A percentile compares a stretch with the other conserved stretches of the same genome.
phyloP scores from a whole-genome alignment of 2,329 filamentous ascomycete species.

The Aureobasidium sp. region DNA sequence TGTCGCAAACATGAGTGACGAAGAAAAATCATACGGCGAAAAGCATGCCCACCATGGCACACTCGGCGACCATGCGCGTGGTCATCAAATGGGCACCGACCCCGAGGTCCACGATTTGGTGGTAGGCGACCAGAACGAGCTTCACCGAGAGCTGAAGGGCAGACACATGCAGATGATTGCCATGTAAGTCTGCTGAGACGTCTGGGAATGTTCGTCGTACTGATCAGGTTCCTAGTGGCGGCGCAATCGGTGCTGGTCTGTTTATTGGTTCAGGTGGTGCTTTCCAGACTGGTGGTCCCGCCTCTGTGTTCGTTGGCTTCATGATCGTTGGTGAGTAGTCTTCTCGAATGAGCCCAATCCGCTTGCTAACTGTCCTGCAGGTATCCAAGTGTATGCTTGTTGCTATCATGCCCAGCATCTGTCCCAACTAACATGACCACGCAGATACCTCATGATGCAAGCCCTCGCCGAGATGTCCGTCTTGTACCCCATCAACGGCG shows the following conservation, averaged over 20 bases:
- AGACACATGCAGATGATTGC: constrained; percentile 31
- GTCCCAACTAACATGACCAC: constrained; percentile 25
- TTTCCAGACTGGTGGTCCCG: constrained; percentile 43
- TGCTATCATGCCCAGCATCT: constrained; percentile 22
- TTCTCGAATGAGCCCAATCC: neutral
- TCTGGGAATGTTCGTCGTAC: neutral
- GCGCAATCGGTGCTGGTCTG: constrained; percentile 46
- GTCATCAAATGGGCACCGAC: neutral
- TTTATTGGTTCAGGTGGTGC: constrained; percentile 47
- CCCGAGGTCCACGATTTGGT: neutral
- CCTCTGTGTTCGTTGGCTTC: constrained; percentile 2
- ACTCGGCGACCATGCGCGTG: neutral
- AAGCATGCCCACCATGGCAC: neutral
- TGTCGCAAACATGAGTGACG: constrained; percentile 9
- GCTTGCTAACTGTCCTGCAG: neutral
- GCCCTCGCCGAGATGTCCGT: constrained; percentile 32
- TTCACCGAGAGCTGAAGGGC: constrained; percentile 18
- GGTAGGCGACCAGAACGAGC: constrained; percentile 5
- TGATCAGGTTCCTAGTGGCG: constrained; percentile 27
- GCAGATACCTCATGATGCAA: constrained; percentile 26
- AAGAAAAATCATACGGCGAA: neutral
- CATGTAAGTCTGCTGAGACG: constrained; percentile 17
- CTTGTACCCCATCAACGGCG: constrained; percentile 33
- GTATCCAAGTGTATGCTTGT: constrained; percentile 22
- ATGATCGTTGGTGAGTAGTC: neutral